Percentiles rank a stretch among this genome's conserved stretches.
These are phyloP conservation scores for Trametes polyzona DNA, from an alignment of 1,284 basidiomycete species.

Conservation along the genomic window DNA sequence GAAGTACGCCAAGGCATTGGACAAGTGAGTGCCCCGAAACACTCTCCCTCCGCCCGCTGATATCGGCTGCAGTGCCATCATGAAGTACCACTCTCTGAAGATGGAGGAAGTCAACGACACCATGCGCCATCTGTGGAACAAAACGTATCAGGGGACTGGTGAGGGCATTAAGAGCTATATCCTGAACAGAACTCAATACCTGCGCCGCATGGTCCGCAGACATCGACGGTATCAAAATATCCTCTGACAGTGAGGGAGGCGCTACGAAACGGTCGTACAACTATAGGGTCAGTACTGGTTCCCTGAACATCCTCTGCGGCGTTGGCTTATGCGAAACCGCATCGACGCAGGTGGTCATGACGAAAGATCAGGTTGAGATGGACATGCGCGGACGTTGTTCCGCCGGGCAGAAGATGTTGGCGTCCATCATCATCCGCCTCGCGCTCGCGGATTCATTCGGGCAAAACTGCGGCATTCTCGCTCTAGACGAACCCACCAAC, in stretches of 20 bases:
- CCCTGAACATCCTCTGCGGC: background rate
- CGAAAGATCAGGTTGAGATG: slow-evolving; percentile 98
- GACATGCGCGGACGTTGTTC: slow-evolving; percentile 99
- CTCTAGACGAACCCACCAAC: slow-evolving; percentile 98
- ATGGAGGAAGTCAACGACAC: slow-evolving; percentile 99
- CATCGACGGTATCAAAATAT: slow-evolving; percentile 97
- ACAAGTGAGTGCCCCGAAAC: slow-evolving; percentile 66
- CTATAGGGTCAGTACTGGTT: slow-evolving; percentile 71
- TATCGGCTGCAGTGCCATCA: slow-evolving; percentile 77
- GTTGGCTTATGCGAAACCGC: slow-evolving; percentile 29
- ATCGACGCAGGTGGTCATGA: slow-evolving; percentile 86
- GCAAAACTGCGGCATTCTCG: slow-evolving; percentile 96
- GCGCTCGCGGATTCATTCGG: slow-evolving; percentile 97
- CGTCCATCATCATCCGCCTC: slow-evolving; percentile 99
- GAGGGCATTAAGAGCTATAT: slow-evolving; percentile 23
- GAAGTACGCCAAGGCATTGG: slow-evolving; percentile 95
- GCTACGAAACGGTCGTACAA: slow-evolving; percentile 92
- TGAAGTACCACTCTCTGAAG: slow-evolving; percentile 98
- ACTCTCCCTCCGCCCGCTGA: background rate
- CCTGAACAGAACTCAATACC: slow-evolving; percentile 4
- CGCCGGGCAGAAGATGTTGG: slow-evolving; percentile 98
- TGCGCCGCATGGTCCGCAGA: slow-evolving; percentile 52
- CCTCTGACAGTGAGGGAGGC: slow-evolving; percentile 91
- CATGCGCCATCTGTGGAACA: slow-evolving; percentile 96
- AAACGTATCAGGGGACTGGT: slow-evolving; percentile 99